phyloP scores from a whole-genome alignment of 768 basidiomycete genomes.

The Leccinum disarticulatum region DNA sequence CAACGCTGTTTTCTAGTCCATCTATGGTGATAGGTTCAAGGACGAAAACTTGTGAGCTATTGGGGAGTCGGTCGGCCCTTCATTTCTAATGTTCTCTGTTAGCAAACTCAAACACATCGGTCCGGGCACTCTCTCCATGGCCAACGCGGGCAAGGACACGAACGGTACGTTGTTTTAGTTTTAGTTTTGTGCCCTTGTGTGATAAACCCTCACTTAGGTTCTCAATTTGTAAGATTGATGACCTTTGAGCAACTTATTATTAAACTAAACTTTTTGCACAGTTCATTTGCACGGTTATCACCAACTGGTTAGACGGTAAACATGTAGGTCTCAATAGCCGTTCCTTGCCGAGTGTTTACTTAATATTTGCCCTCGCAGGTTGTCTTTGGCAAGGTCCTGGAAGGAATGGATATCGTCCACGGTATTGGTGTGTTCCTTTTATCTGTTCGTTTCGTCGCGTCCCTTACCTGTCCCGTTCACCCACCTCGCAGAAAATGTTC shows the following conservation, averaged over 20 bases:
- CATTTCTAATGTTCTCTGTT: background rate
- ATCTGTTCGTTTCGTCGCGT: background rate
- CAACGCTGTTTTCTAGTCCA: constrained; percentile 58
- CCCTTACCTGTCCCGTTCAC: constrained; percentile 11
- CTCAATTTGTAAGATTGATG: constrained; percentile 72
- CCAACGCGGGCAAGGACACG: constrained; percentile 89
- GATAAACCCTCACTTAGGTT: constrained; percentile 46
- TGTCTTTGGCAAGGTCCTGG: constrained; percentile 89
- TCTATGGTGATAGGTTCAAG: constrained; percentile 86
- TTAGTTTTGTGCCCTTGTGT: background rate
- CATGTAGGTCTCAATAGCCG: constrained; percentile 53
- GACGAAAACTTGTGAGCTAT: constrained; percentile 91
- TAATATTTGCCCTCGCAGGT: constrained; percentile 49
- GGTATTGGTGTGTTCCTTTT: constrained; percentile 59
- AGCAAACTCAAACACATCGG: constrained; percentile 96
- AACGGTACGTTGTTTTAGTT: constrained; percentile 56
- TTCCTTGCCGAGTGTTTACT: background rate
- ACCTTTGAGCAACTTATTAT: background rate
- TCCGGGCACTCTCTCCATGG: constrained; percentile 90
- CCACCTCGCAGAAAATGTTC: constrained; percentile 62
- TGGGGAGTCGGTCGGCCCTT: background rate
- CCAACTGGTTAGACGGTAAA: constrained; percentile 88
- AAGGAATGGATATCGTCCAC: constrained; percentile 86
- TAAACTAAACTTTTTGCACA: constrained; percentile 30
- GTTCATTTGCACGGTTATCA: constrained; percentile 91